These are phyloP conservation scores for Flaveria sonorensis DNA, from an alignment of 129 eudicot species.

Conservation along the genomic window DNA sequence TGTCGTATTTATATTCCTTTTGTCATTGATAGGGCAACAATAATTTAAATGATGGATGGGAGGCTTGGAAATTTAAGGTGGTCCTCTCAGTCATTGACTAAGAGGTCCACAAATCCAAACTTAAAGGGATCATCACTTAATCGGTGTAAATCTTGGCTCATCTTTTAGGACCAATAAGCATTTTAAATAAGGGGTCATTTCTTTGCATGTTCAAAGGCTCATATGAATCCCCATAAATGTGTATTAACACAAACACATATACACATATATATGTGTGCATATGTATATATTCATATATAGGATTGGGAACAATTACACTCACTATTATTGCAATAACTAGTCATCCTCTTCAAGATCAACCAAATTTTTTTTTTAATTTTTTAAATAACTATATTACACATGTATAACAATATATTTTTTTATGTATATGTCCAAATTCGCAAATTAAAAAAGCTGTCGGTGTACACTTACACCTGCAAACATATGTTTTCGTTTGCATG, in stretches of 20 bases:
- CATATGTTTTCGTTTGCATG: too few relatives aligned
- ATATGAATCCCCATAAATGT: conserved; percentile 28
- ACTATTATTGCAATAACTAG: too few relatives aligned
- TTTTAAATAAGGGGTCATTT: background rate
- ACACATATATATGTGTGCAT: too few relatives aligned
- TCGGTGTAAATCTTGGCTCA: conserved; percentile 29
- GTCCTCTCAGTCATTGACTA: background rate
- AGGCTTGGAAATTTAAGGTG: conserved; percentile 1
- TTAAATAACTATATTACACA: too few relatives aligned
- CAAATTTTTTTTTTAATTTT: too few relatives aligned
- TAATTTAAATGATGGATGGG: conserved; percentile 12
- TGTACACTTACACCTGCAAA: too few relatives aligned
- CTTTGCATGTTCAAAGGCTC: conserved; percentile 72
- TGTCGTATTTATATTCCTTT: background rate
- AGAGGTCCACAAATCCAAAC: conserved; percentile 38
- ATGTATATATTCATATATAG: too few relatives aligned
- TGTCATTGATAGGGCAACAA: background rate
- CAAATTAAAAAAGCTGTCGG: too few relatives aligned
- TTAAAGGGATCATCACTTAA: conserved; percentile 46
- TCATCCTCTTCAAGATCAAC: too few relatives aligned
- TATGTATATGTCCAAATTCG: too few relatives aligned
- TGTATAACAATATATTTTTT: too few relatives aligned
- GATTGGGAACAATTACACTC: too few relatives aligned
- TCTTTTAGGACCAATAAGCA: conserved; percentile 22
- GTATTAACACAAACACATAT: background rate